Evolutionary conservation across 805 yeast genomes (phyloP).

Genomic region (Scheffersomyces stipitis): DNA sequence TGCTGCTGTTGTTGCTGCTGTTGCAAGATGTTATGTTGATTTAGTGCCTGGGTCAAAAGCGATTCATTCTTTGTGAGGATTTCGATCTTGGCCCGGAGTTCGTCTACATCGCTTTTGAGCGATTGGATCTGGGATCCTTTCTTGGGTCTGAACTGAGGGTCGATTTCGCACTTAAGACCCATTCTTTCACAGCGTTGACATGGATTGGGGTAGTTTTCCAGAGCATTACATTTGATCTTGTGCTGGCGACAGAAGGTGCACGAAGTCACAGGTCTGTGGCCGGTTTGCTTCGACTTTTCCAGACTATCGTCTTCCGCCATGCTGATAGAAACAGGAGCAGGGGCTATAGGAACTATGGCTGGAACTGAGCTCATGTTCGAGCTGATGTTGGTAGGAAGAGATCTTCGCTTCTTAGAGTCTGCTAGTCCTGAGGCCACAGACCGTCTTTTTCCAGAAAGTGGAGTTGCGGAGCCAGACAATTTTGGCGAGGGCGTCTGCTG

Average conservation of each 20-base stretch:
- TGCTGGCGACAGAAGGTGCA: slow-evolving; percentile 95
- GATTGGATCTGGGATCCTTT: slow-evolving; percentile 89
- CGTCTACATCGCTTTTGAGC: slow-evolving; percentile 81
- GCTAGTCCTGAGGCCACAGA: slow-evolving; percentile 1
- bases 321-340: slow-evolving; percentile 3
- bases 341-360: slow-evolving; percentile 2
- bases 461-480: slow-evolving; percentile 1
- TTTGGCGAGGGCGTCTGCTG: slow-evolving; percentile 12
- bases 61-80: slow-evolving; percentile 62
- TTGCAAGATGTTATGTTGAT: slow-evolving; percentile 39
- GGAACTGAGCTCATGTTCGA: slow-evolving; percentile 1
- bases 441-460: background rate
- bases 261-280: slow-evolving; percentile 84
- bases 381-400: slow-evolving; percentile 6
- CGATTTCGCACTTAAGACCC: slow-evolving; percentile 81
- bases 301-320: background rate
- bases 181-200: slow-evolving; percentile 81
- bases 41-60: slow-evolving; percentile 62
- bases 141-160: slow-evolving; percentile 87
- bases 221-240: slow-evolving; percentile 89
- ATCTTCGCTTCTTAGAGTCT: slow-evolving; percentile 14
- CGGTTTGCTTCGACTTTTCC: slow-evolving; percentile 28
- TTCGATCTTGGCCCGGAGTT: slow-evolving; percentile 70
- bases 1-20: slow-evolving; percentile 20
- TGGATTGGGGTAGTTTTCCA: slow-evolving; percentile 75